phyloP scores from a whole-genome alignment of 495 filamentous ascomycete genomes.

The Aspergillus saccharolyticus region DNA sequence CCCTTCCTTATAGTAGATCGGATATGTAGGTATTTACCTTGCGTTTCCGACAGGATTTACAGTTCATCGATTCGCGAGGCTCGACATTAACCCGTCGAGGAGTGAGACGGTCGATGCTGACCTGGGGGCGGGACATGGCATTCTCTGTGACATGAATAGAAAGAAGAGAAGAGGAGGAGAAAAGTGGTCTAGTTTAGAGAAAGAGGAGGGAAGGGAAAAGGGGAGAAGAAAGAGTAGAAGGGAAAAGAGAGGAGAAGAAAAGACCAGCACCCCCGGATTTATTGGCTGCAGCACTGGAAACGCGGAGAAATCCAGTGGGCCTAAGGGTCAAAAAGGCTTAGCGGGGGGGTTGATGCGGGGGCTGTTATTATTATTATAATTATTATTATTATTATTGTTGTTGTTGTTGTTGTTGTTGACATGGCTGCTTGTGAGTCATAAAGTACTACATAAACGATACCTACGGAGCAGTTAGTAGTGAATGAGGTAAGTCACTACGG shows the following conservation, averaged over 20 bases:
- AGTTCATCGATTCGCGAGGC: constrained; percentile 87
- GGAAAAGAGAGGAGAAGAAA: constrained; percentile 11
- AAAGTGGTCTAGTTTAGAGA: constrained; percentile 1
- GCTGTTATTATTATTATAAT: too few species aligned
- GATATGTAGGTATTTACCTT: too few species aligned
- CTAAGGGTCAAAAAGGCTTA: constrained; percentile 1
- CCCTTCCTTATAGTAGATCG: too few species aligned
- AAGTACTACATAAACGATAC: too few species aligned
- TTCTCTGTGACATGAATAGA: constrained; percentile 8
- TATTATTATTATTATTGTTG: too few species aligned
- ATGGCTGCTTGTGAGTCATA: too few species aligned
- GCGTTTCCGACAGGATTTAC: constrained; percentile 85
- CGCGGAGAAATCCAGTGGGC: constrained; percentile 26
- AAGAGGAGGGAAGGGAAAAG: background rate
- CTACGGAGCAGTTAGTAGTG: too few species aligned
- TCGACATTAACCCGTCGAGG: constrained; percentile 67
- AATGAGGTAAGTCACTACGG: too few species aligned
- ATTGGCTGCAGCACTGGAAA: constrained; percentile 10
- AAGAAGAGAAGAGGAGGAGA: background rate
- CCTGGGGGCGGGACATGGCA: constrained; percentile 67
- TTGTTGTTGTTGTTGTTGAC: too few species aligned
- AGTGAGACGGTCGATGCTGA: constrained; percentile 79
- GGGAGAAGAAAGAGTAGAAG: constrained; percentile 3
- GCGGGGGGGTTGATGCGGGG: background rate
- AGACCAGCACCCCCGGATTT: constrained; percentile 7